These are phyloP conservation scores for Coemansia sp. DNA, from an alignment of 192 early-diverging fungal species.

Conservation along the genomic window DNA sequence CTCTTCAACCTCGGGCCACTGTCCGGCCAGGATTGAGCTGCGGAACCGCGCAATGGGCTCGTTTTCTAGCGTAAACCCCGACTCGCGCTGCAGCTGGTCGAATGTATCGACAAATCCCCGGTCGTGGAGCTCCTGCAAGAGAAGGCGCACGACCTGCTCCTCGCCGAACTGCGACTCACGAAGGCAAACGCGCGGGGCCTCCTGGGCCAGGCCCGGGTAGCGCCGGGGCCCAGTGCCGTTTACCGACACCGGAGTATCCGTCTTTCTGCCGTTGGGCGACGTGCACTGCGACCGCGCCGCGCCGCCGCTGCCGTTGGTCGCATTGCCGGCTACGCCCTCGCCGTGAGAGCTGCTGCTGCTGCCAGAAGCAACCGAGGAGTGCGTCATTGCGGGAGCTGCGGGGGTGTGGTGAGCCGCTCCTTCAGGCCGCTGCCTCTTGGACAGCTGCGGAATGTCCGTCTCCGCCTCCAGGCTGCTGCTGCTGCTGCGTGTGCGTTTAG, in stretches of 20 bases:
- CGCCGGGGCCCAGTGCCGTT: slow-evolving; percentile 4
- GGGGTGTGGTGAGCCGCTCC: slow-evolving; percentile 5
- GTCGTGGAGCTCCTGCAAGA: slow-evolving; percentile 80
- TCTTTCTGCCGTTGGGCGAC: background rate
- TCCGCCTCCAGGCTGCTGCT: slow-evolving; percentile 11
- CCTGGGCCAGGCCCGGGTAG: slow-evolving; percentile 31
- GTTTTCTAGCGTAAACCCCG: slow-evolving; percentile 72
- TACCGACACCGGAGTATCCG: background rate
- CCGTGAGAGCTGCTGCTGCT: background rate
- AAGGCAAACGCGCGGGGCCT: slow-evolving; percentile 33
- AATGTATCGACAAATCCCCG: slow-evolving; percentile 75
- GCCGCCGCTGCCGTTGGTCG: slow-evolving; percentile 5
- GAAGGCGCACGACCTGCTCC: slow-evolving; percentile 79
- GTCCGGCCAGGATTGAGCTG: slow-evolving; percentile 62
- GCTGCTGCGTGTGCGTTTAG: slow-evolving; percentile 41
- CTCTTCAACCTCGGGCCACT: slow-evolving; percentile 66
- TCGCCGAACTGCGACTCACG: slow-evolving; percentile 40
- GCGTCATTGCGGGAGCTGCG: slow-evolving; percentile 21
- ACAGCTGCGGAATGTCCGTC: slow-evolving; percentile 15
- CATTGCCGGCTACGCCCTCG: background rate
- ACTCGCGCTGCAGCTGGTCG: slow-evolving; percentile 65
- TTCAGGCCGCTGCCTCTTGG: slow-evolving; percentile 25
- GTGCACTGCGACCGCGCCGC: background rate
- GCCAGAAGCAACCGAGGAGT: slow-evolving; percentile 2
- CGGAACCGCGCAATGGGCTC: slow-evolving; percentile 65